Evolutionary conservation across 352 stramenopile genomes (phyloP), one percentile per base, ranked within the genome.

Genomic region (Pilasporangium apinafurcum): DNA sequence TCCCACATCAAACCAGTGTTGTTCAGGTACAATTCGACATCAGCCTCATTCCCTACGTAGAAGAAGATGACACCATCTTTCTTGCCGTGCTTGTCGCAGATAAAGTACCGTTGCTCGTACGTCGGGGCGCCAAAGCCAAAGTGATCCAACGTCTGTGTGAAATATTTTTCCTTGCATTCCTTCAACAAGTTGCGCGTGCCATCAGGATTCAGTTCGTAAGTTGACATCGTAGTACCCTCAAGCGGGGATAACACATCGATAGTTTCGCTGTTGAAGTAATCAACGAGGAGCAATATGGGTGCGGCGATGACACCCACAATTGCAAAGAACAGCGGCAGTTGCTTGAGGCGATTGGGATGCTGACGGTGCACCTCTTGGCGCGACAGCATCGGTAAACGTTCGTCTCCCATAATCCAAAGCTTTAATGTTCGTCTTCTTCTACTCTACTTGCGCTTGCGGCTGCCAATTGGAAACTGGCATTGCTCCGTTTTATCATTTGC

Each of bases 1-100:
- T 98, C 91, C 89, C 91, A 98, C 87, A 98, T 98, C 36, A 98
- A 71, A 24, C 92, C 92, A 10, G 94, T 98, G 55, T 96, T 81
- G 57, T 97, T 97, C 17, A 98, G 65, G 60, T 98, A 98, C 33
- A 97, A 66, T 50, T 95, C 82, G 5, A 98, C 82, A 33, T 97
- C 74, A 6, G 87, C 92, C 59, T 98, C 95, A 56, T 98, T 98
- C 37, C 95, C 95, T 1, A 86, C 84, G 58, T 98, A 97, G 59
- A 97, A 96, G 51, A 97, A 95, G 49, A 97, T 92, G 24, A 75
- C 67, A 14, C 80, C 74, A 34, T 83, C 60, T 22, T 69, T 63
- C 39, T 51, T 63, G 52, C 59, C 82, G 49, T 78, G 62, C 37
- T 86, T 68, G 51, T 86, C 58, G 52, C 85, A 96, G 26, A 96